Percentiles rank a stretch among this genome's conserved stretches.
phyloP scores from a whole-genome alignment of 2,329 filamentous ascomycete genomes.

The Penicillium aurantiogriseum region DNA sequence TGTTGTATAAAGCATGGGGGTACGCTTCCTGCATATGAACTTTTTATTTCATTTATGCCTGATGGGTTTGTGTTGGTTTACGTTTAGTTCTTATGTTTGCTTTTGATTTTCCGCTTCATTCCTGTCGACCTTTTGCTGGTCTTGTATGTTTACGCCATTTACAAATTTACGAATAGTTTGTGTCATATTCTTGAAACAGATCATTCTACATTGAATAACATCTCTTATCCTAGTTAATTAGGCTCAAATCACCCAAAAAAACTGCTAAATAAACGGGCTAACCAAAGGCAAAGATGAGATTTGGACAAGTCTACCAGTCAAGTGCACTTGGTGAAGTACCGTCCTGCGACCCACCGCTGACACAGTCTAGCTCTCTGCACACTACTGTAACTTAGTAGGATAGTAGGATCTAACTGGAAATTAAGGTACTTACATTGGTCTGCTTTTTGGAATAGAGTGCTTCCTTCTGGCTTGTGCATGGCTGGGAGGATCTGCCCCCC shows the following conservation, averaged over 20 bases:
- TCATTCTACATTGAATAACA: neutral
- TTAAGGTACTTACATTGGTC: conserved; percentile 25
- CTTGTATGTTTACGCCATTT: too few relatives aligned
- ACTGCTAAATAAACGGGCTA: neutral
- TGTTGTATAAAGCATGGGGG: neutral
- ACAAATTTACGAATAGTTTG: neutral
- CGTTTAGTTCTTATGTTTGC: neutral
- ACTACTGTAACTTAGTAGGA: conserved; percentile 11
- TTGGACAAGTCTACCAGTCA: conserved; percentile 15
- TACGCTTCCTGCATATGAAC: neutral
- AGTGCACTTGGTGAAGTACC: conserved; percentile 4
- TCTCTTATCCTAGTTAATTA: too few relatives aligned
- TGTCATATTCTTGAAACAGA: neutral
- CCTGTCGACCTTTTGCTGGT: neutral
- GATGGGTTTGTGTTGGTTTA: accelerated
- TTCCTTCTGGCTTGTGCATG: conserved; percentile 25
- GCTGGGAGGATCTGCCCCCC: conserved; percentile 27
- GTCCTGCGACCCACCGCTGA: conserved; percentile 7
- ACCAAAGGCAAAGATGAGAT: neutral
- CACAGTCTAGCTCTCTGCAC: conserved; percentile 24
- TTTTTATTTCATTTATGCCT: neutral
- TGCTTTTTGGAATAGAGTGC: conserved; percentile 28
- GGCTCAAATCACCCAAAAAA: accelerated
- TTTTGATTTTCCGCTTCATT: neutral
- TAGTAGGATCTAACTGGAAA: accelerated